Percentiles rank a stretch among this genome's conserved stretches.
Conservation (phyloP, 768 basidiomycete genomes). For the Russula sp. region DNA sequence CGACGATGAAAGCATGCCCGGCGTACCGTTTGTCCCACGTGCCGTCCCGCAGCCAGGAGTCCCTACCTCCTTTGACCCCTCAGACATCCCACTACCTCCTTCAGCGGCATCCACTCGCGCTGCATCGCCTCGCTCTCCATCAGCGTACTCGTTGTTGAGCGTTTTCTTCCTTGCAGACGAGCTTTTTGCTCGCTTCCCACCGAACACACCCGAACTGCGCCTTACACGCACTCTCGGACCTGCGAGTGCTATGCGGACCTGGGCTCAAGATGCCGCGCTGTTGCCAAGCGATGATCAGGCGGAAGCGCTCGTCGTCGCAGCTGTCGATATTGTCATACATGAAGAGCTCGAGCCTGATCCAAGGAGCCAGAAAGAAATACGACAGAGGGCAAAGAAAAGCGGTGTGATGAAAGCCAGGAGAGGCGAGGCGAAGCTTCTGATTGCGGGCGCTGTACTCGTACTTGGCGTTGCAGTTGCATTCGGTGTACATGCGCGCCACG, state of each 20-base stretch:
- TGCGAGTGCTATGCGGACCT: slow-evolving; percentile 70
- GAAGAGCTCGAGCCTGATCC: slow-evolving; percentile 32
- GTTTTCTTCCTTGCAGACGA: slow-evolving; percentile 55
- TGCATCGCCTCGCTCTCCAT: slow-evolving; percentile 20
- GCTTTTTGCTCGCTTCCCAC: slow-evolving; percentile 54
- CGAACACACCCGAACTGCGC: slow-evolving; percentile 47
- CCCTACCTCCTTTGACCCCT: slow-evolving; percentile 9
- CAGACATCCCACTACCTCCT: slow-evolving; percentile 17
- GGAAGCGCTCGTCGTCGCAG: slow-evolving; percentile 51
- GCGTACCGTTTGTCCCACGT: not conserved
- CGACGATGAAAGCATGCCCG: not conserved
- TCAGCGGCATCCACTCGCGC: slow-evolving; percentile 9
- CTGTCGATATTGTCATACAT: slow-evolving; percentile 54
- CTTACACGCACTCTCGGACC: slow-evolving; percentile 67
- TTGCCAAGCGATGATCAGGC: slow-evolving; percentile 50
- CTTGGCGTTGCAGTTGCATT: slow-evolving; percentile 68
- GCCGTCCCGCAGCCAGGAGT: not conserved
- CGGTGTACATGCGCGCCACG: slow-evolving; percentile 14
- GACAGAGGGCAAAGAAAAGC: slow-evolving; percentile 24
- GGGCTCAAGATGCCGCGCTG: slow-evolving; percentile 46
- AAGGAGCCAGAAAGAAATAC: slow-evolving; percentile 19
- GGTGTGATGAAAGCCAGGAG: not conserved
- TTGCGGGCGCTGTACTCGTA: slow-evolving; percentile 62
- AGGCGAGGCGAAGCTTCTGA: slow-evolving; percentile 33
- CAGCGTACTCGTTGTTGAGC: slow-evolving; percentile 35